Percentiles rank a stretch among this genome's conserved stretches.
Conservation (phyloP, 164 flowering plant species). For the Chimonanthus salicifolius region DNA sequence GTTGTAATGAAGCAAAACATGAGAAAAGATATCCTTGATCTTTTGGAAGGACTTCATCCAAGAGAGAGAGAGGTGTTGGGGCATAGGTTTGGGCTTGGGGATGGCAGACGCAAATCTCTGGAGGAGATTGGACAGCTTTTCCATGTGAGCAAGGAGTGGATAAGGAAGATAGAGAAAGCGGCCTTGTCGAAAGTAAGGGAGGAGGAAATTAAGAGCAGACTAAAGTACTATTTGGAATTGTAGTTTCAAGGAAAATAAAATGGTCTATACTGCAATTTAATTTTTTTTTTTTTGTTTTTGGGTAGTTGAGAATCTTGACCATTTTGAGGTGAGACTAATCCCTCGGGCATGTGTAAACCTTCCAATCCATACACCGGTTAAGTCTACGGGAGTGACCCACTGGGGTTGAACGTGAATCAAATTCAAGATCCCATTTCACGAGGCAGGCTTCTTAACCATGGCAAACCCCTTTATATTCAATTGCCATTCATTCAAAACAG, state of each 20-base stretch:
- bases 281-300: not conserved
- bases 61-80: conserved; percentile 60
- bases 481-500: no score
- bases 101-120: conserved; percentile 28
- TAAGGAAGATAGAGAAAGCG: conserved; percentile 53
- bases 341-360: no score
- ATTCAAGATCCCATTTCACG: no score
- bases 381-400: no score
- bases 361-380: no score
- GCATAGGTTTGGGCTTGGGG: conserved; percentile 42
- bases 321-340: no score
- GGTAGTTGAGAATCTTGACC: no score
- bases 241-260: conserved; percentile 12
- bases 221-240: conserved; percentile 40
- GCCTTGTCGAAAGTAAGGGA: conserved; percentile 50
- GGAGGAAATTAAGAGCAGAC: conserved; percentile 22
- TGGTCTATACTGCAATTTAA: conserved; percentile 4
- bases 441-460: no score
- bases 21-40: conserved; percentile 35
- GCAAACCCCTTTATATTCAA: no score
- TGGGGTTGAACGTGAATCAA: no score
- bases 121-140: conserved; percentile 23
- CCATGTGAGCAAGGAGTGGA: conserved; percentile 70
- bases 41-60: conserved; percentile 41
- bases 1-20: conserved; percentile 43